Evolutionary conservation across 129 eudicot species (phyloP), one percentile per base, ranked within the genome.

Genomic region (Erigeron canadensis): DNA sequence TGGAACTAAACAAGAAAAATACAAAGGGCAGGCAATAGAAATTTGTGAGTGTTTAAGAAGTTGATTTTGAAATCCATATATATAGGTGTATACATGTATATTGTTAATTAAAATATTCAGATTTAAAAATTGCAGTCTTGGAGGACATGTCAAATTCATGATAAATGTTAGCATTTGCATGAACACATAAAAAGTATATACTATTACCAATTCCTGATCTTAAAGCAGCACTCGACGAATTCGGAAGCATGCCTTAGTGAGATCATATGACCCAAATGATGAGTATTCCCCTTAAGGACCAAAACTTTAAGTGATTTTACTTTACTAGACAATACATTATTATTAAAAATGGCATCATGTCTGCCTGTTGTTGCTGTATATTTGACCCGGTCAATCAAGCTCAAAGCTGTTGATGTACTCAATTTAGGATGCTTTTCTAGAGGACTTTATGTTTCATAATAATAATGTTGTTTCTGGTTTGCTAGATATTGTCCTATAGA

Each of bases 251-350:
- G 82, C 82, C 59, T 22, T 65, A 44, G 41, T 34, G 67, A 48
- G 68, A 28, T 39, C 70, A 55, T 71, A 78, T 78, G 72, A 63
- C 38, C 72, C 67, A 54, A 71, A 78, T 78, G 82, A 78, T 71
- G 81, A 53, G 71, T 47, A 54, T 37, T 63, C 67, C 38, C 54
- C 64, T 63, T 43, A 63, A 71, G 55, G 77, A 70, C 77, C 53
- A 71, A 18, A 63, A 41, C n/a, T 43, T 54, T 78, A 7, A 53
- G 63, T 63, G 57, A 16, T 44, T 78, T 62, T 71, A 55, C 82
- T 78, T 78, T 71, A 78, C 13, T 55, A 77, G 77, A 77, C 77
- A 77, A 21, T 62, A 45, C 65, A 77, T 77, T 60, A 77, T 70
- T 63, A 55, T 70, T 22, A 70, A 55, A 51, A 77, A 77, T 70